A percentile compares a stretch with the other conserved stretches of the same genome.
Conservation (phyloP, 768 basidiomycete genomes). For the Amanita thiersii region DNA sequence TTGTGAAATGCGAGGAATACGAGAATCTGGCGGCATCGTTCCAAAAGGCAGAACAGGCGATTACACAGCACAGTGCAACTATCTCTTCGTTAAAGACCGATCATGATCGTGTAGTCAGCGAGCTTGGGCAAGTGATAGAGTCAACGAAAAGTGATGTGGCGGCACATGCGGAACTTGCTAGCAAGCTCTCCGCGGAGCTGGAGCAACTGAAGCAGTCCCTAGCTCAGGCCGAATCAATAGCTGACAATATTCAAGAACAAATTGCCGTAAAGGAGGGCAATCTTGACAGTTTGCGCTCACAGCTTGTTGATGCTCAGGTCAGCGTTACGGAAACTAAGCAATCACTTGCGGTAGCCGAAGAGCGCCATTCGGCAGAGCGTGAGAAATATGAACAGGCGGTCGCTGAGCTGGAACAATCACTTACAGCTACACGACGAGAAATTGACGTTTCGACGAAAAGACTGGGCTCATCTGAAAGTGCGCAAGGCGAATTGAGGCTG, state of each 20-base stretch:
- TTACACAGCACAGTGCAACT: not conserved
- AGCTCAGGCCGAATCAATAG: constrained; percentile 5
- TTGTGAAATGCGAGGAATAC: not conserved
- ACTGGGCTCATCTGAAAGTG: constrained; percentile 8
- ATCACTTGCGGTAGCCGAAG: not conserved
- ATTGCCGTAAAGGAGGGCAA: constrained; percentile 6
- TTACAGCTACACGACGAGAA: constrained; percentile 9
- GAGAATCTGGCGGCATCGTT: not conserved
- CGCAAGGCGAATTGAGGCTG: not conserved
- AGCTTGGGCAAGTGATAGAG: constrained; percentile 2
- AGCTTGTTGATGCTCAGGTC: constrained; percentile 6
- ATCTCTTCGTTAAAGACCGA: not conserved
- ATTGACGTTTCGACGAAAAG: constrained; percentile 9
- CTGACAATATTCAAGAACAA: constrained; percentile 3
- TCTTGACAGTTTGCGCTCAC: constrained; percentile 8
- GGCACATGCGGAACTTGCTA: not conserved
- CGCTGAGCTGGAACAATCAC: constrained; percentile 6
- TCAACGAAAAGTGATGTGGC: not conserved
- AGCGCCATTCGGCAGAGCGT: constrained; percentile 3
- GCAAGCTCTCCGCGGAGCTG: constrained; percentile 5
- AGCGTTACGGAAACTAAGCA: constrained; percentile 1
- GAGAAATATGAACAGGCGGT: constrained; percentile 4
- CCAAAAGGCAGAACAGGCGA: not conserved
- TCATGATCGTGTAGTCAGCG: not conserved
- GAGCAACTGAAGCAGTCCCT: not conserved